These are phyloP conservation scores for Penstemon eatonii DNA, from an alignment of 257 asterid species.

Conservation along the genomic window DNA sequence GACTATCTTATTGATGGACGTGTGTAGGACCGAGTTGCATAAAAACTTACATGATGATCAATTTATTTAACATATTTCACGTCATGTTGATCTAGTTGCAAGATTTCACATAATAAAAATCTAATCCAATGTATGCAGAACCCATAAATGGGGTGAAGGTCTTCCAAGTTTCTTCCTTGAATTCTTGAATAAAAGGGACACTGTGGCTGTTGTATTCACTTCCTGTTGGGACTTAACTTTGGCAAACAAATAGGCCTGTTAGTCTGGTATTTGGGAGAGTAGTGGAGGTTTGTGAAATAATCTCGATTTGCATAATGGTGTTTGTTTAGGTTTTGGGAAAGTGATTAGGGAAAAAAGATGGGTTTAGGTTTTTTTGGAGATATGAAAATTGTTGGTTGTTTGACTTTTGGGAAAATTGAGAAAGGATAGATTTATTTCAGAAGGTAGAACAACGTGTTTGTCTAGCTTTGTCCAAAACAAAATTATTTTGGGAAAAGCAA, in stretches of 20 bases:
- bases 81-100: not conserved
- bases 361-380: too few relatives aligned
- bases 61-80: not conserved
- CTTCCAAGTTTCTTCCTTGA: not conserved
- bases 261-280: too few relatives aligned
- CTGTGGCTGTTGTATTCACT: conserved; percentile 8
- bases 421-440: too few relatives aligned
- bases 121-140: not conserved
- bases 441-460: too few relatives aligned
- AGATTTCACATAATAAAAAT: not conserved
- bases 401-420: too few relatives aligned
- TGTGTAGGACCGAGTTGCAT: not conserved
- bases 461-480: too few relatives aligned
- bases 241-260: not conserved
- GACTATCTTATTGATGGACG: not conserved
- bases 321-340: too few relatives aligned
- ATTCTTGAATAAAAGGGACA: not conserved
- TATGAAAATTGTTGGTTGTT: too few relatives aligned
- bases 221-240: not conserved
- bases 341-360: too few relatives aligned
- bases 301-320: too few relatives aligned
- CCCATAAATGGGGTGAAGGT: not conserved
- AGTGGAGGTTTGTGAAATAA: too few relatives aligned
- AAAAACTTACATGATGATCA: not conserved
- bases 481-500: too few relatives aligned